Conservation (phyloP, 2,329 filamentous ascomycete species). For the Lachnellula cervina region DNA sequence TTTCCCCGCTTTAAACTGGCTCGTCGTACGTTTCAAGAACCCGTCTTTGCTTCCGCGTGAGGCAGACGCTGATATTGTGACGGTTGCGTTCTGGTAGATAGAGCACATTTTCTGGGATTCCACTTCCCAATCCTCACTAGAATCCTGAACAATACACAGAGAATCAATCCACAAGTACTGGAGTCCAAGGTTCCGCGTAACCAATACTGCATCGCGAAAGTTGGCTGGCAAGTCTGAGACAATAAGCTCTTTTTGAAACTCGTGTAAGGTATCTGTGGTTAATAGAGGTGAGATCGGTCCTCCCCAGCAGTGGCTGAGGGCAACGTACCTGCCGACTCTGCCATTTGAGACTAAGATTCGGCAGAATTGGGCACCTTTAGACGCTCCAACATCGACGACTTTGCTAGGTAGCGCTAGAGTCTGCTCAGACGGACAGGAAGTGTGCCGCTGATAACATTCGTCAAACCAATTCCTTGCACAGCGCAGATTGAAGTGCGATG, state of each 20-base stretch:
- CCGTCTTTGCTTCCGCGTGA: conserved; percentile 9
- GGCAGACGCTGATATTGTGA: conserved; percentile 20
- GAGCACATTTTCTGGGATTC: conserved; percentile 22
- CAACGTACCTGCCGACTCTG: not conserved
- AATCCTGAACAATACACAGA: conserved; percentile 31
- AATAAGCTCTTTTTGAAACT: conserved; percentile 1
- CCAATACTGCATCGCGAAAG: conserved; percentile 26
- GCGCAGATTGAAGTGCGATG: not conserved
- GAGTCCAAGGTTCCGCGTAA: conserved; percentile 23
- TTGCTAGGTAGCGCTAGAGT: not conserved
- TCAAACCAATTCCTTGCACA: not conserved
- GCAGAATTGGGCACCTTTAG: not conserved
- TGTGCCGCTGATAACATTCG: not conserved
- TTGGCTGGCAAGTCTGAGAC: conserved; percentile 19
- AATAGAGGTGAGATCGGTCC: conserved; percentile 12
- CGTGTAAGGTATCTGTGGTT: conserved; percentile 1
- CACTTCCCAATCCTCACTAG: conserved; percentile 23
- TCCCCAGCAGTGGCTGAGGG: conserved; percentile 30
- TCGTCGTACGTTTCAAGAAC: not conserved
- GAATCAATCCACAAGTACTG: conserved; percentile 32
- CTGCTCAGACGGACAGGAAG: not conserved
- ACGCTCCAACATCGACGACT: not conserved
- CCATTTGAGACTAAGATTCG: not conserved
- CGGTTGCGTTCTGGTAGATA: conserved; percentile 21
- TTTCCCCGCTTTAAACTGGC: not conserved